Evolutionary conservation across 1,139 yeast species (phyloP), one percentile per base, ranked within the genome.

Genomic region (Saccharomyces hybrid): DNA sequence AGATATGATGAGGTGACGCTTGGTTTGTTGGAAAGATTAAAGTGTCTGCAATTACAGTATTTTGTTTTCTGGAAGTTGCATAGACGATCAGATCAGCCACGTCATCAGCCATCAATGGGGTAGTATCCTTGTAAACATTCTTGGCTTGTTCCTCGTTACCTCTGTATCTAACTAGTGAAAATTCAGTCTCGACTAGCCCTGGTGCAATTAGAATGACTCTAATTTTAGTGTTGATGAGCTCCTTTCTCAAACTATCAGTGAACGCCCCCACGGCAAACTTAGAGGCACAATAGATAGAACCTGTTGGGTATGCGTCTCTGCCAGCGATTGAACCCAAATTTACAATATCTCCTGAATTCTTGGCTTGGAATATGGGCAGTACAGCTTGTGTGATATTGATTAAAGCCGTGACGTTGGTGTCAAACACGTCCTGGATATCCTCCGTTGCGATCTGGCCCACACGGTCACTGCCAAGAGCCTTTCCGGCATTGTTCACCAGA

Each of bases 271-370:
- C 81, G 23, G 93, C 88, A 47, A 90, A 88, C 72, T 89, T 89
- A 52, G 93, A 81, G n/a, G 96, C 86, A 73, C 96, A 88, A 73
- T 89, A 89, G 61, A 89, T 84, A 9, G 88, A 81, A 49, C 96
- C 96, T 52, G 85, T 89, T 38, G 95, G 91, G 72, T 89, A 88
- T 0, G 93, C 83, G 56, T 88, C 95, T 65, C 88, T 78, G 34
- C 96, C 96, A 14, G 96, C 96, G 69, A 88, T 85, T 1, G 95
- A 86, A 11, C 96, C 96, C 59, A 89, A 67, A 66, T 86, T 87
- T 61, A 89, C 87, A 57, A 89, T 83, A 64, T 88, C 96, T 56
- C 97, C 96, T 44, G 75, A 68, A 58, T 73, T 73, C 57, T 73
- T 71, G 63, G 71, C 70, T 68, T 82, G 81, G 75, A 88, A 81